These are phyloP conservation scores for Thalassiosira delicatula DNA, from an alignment of 352 stramenopile genomes.

Conservation along the genomic window DNA sequence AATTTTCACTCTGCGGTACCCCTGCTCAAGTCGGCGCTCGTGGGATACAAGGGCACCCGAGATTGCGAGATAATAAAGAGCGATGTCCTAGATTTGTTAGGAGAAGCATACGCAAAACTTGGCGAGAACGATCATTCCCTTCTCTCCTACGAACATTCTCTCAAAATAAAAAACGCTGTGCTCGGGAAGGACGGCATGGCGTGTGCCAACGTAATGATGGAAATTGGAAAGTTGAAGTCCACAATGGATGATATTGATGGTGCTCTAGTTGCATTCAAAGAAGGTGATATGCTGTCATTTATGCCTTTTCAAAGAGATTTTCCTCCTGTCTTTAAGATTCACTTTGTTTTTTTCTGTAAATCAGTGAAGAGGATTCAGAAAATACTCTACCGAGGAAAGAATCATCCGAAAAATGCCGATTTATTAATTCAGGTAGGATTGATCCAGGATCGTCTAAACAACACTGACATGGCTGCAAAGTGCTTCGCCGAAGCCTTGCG, in stretches of 20 bases:
- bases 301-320: no score
- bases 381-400: constrained; percentile 47
- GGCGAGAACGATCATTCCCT: constrained; percentile 45
- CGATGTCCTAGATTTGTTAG: constrained; percentile 66
- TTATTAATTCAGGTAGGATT: constrained; percentile 66
- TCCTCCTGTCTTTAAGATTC: no score
- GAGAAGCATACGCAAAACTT: constrained; percentile 33
- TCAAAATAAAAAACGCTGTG: constrained; percentile 55
- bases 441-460: constrained; percentile 55
- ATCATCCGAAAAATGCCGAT: constrained; percentile 66
- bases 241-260: constrained; percentile 50
- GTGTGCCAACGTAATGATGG: constrained; percentile 63
- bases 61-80: constrained; percentile 65
- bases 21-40: constrained; percentile 54
- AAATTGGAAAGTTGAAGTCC: constrained; percentile 60
- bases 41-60: constrained; percentile 39
- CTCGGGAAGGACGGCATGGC: constrained; percentile 35
- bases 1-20: constrained; percentile 34
- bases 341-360: no score
- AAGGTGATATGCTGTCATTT: no score
- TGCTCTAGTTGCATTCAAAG: constrained; percentile 65
- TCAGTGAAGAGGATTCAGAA: constrained; percentile 70
- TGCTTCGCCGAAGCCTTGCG: constrained; percentile 65
- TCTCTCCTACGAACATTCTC: constrained; percentile 52
- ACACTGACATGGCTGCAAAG: constrained; percentile 54